Evolutionary conservation across 768 basidiomycete species (phyloP).

Genomic region (Kwoniella sp.): DNA sequence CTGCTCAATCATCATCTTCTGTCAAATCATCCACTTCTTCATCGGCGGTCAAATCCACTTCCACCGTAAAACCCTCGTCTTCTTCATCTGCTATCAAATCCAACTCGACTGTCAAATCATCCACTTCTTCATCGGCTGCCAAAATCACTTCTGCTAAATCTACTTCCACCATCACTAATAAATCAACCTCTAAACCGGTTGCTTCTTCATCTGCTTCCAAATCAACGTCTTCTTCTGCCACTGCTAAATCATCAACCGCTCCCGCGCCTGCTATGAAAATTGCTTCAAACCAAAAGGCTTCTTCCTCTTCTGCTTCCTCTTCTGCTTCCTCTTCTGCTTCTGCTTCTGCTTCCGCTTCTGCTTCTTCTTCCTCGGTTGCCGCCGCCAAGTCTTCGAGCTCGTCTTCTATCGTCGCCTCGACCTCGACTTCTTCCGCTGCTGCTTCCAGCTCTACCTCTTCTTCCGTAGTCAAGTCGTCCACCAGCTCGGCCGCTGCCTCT

Average conservation of each 20-base stretch:
- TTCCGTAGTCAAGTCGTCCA: conserved; percentile 7
- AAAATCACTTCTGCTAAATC: conserved; percentile 8
- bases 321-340: background rate
- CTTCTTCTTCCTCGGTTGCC: conserved; percentile 9
- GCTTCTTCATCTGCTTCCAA: background rate
- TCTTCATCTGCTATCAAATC: background rate
- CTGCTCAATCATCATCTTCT: conserved; percentile 10
- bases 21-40: background rate
- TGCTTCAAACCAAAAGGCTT: conserved; percentile 1
- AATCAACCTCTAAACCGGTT: conserved; percentile 3
- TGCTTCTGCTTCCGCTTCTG: background rate
- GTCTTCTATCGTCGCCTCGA: conserved; percentile 8
- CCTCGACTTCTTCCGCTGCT: conserved; percentile 10
- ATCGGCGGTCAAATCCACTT: conserved; percentile 8
- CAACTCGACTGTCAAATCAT: background rate
- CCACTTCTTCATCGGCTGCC: conserved; percentile 2
- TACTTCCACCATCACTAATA: background rate
- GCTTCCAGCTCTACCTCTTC: conserved; percentile 13
- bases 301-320: background rate
- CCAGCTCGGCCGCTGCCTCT: conserved; percentile 10
- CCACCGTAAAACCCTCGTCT: background rate
- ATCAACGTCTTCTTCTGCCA: background rate
- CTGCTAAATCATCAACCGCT: conserved; percentile 1
- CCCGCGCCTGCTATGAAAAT: background rate
- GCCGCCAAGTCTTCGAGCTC: conserved; percentile 12